Percentiles rank a stretch among this genome's conserved stretches.
Evolutionary conservation across 2,329 filamentous ascomycete genomes (phyloP).

Genomic region (Chaetomiaceae sp.): DNA sequence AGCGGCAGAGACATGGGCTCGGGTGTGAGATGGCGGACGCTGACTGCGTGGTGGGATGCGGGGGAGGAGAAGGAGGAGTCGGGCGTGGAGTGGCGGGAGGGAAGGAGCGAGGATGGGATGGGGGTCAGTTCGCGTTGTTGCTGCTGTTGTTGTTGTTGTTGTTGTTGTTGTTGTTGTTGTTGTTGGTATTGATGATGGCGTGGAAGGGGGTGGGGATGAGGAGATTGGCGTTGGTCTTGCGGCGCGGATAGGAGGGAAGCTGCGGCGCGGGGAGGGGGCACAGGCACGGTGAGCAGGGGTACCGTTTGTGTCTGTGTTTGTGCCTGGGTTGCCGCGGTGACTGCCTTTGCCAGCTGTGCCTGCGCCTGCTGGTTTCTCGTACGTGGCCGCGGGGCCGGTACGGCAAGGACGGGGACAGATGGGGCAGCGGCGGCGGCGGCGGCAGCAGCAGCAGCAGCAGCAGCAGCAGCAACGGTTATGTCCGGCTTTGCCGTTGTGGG

Average conservation of each 20-base stretch:
- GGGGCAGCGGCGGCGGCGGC: not conserved
- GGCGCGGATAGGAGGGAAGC: not conserved
- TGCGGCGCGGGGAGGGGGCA: conserved; percentile 7
- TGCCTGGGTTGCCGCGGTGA: conserved; percentile 1
- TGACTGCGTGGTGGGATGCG: not conserved
- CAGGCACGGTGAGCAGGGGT: conserved; percentile 2
- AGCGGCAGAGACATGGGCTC: conserved; percentile 2
- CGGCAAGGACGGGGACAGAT: conserved; percentile 24
- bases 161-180: not conserved
- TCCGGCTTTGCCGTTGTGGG: not conserved
- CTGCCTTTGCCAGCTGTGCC: conserved; percentile 12
- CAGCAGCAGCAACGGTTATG: no score
- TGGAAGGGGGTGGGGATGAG: not conserved
- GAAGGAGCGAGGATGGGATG: conserved; percentile 8
- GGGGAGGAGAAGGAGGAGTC: conserved; percentile 1
- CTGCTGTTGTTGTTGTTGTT: not conserved
- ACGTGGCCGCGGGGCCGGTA: conserved; percentile 22
- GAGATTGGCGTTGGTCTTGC: conserved; percentile 2
- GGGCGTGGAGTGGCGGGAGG: conserved; percentile 12
- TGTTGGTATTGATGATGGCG: not conserved
- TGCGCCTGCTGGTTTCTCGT: conserved; percentile 19
- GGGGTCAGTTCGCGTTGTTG: conserved; percentile 14
- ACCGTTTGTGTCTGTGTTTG: not conserved
- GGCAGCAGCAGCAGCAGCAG: no score
- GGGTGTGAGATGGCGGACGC: conserved; percentile 3